phyloP scores from a whole-genome alignment of 2,329 filamentous ascomycete species.

The Daldinia sp. region DNA sequence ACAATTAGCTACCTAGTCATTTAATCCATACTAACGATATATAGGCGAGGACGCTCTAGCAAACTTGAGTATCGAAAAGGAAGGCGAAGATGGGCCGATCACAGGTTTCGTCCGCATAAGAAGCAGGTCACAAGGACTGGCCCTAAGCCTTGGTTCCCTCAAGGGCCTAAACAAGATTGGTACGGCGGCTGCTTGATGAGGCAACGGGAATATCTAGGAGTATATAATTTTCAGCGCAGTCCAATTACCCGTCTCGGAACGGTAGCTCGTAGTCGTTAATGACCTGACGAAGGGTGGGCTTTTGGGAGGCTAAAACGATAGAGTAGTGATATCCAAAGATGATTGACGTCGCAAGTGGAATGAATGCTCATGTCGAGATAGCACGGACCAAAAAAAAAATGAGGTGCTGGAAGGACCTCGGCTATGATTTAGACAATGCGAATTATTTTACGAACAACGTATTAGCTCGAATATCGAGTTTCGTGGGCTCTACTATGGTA shows the following conservation, averaged over 20 bases:
- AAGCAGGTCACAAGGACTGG: conserved; percentile 94
- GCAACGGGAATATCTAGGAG: conserved; percentile 2
- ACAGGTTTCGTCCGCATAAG: conserved; percentile 98
- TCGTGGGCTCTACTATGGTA: background rate
- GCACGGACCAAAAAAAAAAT: conserved; percentile 38
- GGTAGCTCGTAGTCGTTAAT: conserved; percentile 17
- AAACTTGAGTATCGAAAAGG: conserved; percentile 97
- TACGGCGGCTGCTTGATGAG: conserved; percentile 53
- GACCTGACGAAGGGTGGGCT: conserved; percentile 10
- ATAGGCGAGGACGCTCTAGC: conserved; percentile 96
- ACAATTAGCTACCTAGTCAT: background rate
- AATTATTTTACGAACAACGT: conserved; percentile 27
- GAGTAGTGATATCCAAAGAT: conserved; percentile 37
- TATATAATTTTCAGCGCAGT: conserved; percentile 24
- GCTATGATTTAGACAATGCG: conserved; percentile 36
- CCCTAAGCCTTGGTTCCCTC: conserved; percentile 90
- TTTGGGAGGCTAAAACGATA: conserved; percentile 20
- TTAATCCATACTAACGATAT: conserved; percentile 35
- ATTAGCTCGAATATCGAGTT: background rate
- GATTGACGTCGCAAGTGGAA: conserved; percentile 27
- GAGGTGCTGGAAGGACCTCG: conserved; percentile 31
- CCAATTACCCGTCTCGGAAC: conserved; percentile 4
- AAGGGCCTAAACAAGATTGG: conserved; percentile 92
- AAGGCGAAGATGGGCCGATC: conserved; percentile 93
- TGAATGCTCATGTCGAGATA: conserved; percentile 25